phyloP scores from a whole-genome alignment of 345 rosid genomes.

The Hibiscus syriacus region DNA sequence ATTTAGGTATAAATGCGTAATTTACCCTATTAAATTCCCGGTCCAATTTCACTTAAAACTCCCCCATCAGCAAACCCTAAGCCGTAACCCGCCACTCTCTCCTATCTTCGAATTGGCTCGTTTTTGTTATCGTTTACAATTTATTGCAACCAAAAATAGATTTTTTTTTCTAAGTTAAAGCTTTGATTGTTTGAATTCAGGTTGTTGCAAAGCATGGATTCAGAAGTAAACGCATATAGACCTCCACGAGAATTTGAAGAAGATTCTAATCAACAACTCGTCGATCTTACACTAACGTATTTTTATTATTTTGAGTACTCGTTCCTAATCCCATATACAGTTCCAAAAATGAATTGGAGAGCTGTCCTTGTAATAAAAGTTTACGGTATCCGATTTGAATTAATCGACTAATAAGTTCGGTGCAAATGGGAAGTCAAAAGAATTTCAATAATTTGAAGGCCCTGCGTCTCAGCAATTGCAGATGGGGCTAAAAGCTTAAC shows the following conservation, averaged over 20 bases:
- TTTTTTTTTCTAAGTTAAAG: background rate
- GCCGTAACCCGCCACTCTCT: background rate
- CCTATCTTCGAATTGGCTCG: background rate
- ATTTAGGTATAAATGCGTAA: too few species aligned
- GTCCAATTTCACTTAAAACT: too few species aligned
- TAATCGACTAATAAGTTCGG: too few species aligned
- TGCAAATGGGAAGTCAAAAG: background rate
- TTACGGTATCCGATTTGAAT: too few species aligned
- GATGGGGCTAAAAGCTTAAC: background rate
- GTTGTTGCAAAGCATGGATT: background rate
- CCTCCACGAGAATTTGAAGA: constrained; percentile 38
- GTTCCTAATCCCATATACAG: too few species aligned
- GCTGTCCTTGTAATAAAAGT: too few species aligned
- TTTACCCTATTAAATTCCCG: too few species aligned
- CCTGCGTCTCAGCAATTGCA: background rate
- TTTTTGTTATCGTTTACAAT: background rate
- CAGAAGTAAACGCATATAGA: constrained; percentile 14
- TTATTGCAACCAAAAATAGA: background rate
- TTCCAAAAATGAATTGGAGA: too few species aligned
- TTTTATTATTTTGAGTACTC: too few species aligned
- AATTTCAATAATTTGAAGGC: background rate
- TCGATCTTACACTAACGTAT: constrained; percentile 24
- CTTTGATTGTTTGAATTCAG: background rate
- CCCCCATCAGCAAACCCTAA: background rate
- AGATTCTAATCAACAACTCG: constrained; percentile 32